Base-by-base conservation (phyloP, 192 early-diverging fungal species). In the Funneliformis mosseae region DNA sequence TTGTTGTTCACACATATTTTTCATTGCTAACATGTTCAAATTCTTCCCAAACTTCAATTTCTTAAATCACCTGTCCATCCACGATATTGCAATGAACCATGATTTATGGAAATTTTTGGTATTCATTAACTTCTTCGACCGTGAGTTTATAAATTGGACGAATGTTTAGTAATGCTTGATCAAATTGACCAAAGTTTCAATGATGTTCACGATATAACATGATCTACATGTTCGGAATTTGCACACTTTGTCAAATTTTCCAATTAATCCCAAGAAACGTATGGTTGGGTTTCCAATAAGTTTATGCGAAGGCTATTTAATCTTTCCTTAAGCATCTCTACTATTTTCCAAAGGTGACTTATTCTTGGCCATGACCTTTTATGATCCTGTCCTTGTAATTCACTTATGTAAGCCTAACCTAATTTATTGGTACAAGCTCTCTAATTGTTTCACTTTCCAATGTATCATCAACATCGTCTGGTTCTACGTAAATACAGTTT, bases 131-230 rank as follows among this genome's bases (percentile, higher is more conserved):
- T 11, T 7, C 12, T 0, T 28, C 63, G 27, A 27, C 11, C 11
- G 63, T 10, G n/a, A 64, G 27, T 23, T 64, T 64, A 64, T 28
- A 64, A 10, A n/a, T 64, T 27, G 63, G 63, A 28, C 63, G 63
- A 64, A 25, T 64, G 11, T 64, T 27, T 23, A 64, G 11, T 14
- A 64, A 64, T 27, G 27, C 63, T 64, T 28, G n/a, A 7, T 64
- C 63, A 64, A 64, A 64, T 64, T 64, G 23, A 4, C 63, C 63
- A 28, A 64, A 64, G 25, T 64, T 64, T 25, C 63, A 64, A 14
- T 64, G 63, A 28, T 64, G 63, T 1, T 25, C 63, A 64, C 63
- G 63, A 27, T 64, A 64, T 11, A 64, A 64, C 3, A 28, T 64
- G 63, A 27, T 64, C 63, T 10, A 64, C 27, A 64, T 64, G 3